Conservation (phyloP, 1,284 basidiomycete species). For the Naganishia cerealis region DNA sequence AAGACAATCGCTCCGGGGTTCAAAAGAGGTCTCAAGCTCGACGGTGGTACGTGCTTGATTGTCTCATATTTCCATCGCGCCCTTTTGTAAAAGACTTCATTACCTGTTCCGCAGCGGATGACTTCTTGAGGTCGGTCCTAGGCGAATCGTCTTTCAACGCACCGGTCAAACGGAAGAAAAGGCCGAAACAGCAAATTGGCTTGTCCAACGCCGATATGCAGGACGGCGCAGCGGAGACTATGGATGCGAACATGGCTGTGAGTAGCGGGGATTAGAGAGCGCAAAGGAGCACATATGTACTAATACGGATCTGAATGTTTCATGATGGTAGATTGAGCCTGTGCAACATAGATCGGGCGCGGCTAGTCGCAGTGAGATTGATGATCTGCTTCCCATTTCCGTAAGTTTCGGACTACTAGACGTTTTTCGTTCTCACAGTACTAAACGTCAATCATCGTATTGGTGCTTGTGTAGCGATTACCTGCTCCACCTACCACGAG, state of each 20-base stretch:
- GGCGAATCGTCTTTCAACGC: conserved; percentile 44
- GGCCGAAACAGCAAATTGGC: conserved; percentile 42
- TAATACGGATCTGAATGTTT: conserved; percentile 26
- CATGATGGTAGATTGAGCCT: conserved; percentile 39
- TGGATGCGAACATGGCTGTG: conserved; percentile 37
- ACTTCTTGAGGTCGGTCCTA: conserved; percentile 50
- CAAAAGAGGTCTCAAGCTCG: conserved; percentile 47
- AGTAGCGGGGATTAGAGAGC: neutral
- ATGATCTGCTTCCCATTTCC: conserved; percentile 75
- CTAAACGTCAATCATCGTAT: conserved; percentile 29
- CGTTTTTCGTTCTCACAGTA: neutral
- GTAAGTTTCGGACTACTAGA: conserved; percentile 55
- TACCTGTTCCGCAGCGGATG: conserved; percentile 42
- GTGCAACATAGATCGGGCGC: conserved; percentile 27
- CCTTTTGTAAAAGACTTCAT: neutral
- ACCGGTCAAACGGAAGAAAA: conserved; percentile 45
- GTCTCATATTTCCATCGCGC: conserved; percentile 12
- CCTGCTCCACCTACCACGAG: conserved; percentile 49
- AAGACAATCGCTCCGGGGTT: conserved; percentile 48
- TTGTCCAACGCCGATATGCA: conserved; percentile 19
- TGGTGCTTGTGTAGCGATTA: conserved; percentile 42
- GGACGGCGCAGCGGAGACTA: conserved; percentile 36
- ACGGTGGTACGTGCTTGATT: conserved; percentile 38
- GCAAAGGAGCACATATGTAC: conserved; percentile 37
- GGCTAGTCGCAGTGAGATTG: conserved; percentile 62